Evolutionary conservation across 441 rosid species (phyloP).

Genomic region (Populus hybrid): DNA sequence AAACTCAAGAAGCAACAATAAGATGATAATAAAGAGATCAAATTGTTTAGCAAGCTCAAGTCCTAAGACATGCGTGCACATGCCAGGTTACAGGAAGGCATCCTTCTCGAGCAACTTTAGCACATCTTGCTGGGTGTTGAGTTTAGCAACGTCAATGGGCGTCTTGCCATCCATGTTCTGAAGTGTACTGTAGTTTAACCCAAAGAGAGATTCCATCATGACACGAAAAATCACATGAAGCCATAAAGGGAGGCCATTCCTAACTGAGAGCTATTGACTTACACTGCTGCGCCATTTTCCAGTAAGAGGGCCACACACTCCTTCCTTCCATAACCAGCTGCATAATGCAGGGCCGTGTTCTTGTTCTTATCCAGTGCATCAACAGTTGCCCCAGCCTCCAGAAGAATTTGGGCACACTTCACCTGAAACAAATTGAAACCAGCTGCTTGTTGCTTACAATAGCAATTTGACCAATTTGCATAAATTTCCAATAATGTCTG

Average conservation of each 20-base stretch:
- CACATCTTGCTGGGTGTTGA: slow-evolving; percentile 88
- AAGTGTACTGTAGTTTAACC: slow-evolving; percentile 55
- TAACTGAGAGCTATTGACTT: slow-evolving; percentile 32
- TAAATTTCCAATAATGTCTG: neutral
- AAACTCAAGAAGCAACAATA: slow-evolving; percentile 9
- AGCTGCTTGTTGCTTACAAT: slow-evolving; percentile 13
- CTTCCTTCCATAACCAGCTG: slow-evolving; percentile 96
- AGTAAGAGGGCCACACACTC: slow-evolving; percentile 92
- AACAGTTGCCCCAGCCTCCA: slow-evolving; percentile 83
- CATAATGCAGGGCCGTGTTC: slow-evolving; percentile 96
- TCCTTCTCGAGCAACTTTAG: slow-evolving; percentile 92
- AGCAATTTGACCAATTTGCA: neutral
- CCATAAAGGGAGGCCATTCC: neutral
- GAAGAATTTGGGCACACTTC: slow-evolving; percentile 82
- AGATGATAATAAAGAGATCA: neutral
- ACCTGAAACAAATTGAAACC: slow-evolving; percentile 40
- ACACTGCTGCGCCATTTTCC: slow-evolving; percentile 96
- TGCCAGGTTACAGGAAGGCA: slow-evolving; percentile 64
- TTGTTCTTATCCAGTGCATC: slow-evolving; percentile 93
- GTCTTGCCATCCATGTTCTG: slow-evolving; percentile 93
- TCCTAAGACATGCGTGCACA: slow-evolving; percentile 13
- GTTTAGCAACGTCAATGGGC: slow-evolving; percentile 97
- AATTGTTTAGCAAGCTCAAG: slow-evolving; percentile 4
- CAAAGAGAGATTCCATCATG: neutral
- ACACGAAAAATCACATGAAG: neutral